phyloP scores from a whole-genome alignment of 2,329 filamentous ascomycete genomes.

The Fusarium nanum region DNA sequence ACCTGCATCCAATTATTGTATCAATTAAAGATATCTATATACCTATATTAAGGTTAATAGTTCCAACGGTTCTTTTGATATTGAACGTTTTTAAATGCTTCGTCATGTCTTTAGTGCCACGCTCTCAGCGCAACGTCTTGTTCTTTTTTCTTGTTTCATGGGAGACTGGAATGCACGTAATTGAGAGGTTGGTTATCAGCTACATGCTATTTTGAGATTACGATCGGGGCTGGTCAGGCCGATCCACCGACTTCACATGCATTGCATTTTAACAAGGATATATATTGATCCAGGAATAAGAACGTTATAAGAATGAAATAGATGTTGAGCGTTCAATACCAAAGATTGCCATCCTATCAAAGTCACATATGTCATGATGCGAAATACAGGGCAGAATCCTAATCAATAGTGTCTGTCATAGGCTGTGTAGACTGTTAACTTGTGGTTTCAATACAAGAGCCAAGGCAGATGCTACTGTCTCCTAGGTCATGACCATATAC shows the following conservation, averaged over 20 bases:
- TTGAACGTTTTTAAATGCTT: not conserved
- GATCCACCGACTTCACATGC: conserved; percentile 20
- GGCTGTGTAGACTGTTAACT: not conserved
- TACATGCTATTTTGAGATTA: conserved; percentile 24
- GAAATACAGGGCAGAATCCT: not conserved
- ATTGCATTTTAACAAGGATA: not conserved
- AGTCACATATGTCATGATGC: not conserved
- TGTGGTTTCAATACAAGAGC: not conserved
- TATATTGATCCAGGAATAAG: not conserved
- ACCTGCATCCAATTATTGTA: not conserved
- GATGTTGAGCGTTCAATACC: too few species aligned
- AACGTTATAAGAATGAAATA: not conserved
- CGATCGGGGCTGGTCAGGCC: conserved; percentile 19
- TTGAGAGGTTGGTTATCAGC: conserved; percentile 25
- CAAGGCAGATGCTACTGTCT: not conserved
- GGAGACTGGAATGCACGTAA: conserved; percentile 19
- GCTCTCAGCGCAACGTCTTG: not conserved
- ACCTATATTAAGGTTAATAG: not conserved
- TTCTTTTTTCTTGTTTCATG: not conserved
- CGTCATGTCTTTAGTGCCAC: not conserved
- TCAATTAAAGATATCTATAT: not conserved
- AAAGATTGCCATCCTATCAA: too few species aligned
- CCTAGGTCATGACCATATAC: not conserved
- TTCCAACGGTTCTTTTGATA: not conserved
- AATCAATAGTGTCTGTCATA: not conserved